Evolutionary conservation across 2,329 filamentous ascomycete species (phyloP).

Genomic region (Sphaceloma murrayae): DNA sequence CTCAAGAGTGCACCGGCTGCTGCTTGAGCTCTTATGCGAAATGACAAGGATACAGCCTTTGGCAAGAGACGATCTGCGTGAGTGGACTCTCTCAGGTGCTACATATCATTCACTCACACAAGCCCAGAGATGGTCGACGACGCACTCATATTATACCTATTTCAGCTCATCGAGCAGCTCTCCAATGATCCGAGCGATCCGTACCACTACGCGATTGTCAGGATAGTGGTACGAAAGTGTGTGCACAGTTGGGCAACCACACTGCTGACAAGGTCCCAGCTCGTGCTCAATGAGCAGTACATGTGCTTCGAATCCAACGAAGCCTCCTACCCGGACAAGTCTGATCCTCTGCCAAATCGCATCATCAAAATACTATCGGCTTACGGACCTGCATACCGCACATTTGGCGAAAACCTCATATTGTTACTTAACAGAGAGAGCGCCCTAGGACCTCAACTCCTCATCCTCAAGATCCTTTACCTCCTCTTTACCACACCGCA

Average conservation of each 20-base stretch:
- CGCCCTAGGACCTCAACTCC: conserved; percentile 83
- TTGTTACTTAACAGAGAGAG: conserved; percentile 86
- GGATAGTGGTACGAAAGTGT: conserved; percentile 60
- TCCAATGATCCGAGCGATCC: conserved; percentile 84
- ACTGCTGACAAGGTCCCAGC: conserved; percentile 39
- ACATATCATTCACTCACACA: neutral
- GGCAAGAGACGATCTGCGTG: conserved; percentile 65
- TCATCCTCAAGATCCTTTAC: conserved; percentile 95
- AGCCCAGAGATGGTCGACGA: conserved; percentile 53
- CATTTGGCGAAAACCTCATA: conserved; percentile 96
- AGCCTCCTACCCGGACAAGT: conserved; percentile 30
- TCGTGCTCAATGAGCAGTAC: conserved; percentile 96
- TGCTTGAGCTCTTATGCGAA: conserved; percentile 88
- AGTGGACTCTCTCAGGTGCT: conserved; percentile 1
- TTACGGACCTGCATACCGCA: conserved; percentile 72
- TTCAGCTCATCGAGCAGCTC: conserved; percentile 76
- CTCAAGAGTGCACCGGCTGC: conserved; percentile 62
- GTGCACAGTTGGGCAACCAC: neutral
- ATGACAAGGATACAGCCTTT: conserved; percentile 88
- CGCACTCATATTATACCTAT: conserved; percentile 71
- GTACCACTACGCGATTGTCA: conserved; percentile 91
- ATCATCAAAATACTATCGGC: conserved; percentile 84
- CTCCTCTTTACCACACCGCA: conserved; percentile 84
- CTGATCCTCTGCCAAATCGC: conserved; percentile 63
- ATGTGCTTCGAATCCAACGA: conserved; percentile 58